A percentile compares a stretch with the other conserved stretches of the same genome.
These are phyloP conservation scores for Apiospora phragmitis DNA, from an alignment of 2,329 filamentous ascomycete genomes.

Conservation along the genomic window DNA sequence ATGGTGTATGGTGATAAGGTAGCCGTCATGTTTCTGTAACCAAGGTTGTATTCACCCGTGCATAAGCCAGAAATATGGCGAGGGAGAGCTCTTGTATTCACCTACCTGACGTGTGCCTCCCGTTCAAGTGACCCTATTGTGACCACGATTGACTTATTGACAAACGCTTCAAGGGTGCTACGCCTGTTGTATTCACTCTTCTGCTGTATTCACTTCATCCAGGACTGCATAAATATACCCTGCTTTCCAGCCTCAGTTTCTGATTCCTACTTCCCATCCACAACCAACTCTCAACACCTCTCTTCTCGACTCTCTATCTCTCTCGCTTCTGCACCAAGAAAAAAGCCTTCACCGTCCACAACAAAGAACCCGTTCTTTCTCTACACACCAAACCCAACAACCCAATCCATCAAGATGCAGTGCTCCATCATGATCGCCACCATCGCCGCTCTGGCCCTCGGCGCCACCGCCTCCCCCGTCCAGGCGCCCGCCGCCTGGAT, in stretches of 20 bases:
- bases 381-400: neutral
- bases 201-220: neutral
- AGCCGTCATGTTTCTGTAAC: neutral
- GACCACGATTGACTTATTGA: neutral
- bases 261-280: neutral
- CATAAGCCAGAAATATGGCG: neutral
- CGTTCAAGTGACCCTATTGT: neutral
- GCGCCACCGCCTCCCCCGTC: neutral
- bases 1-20: neutral
- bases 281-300: neutral
- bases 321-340: neutral
- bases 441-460: neutral
- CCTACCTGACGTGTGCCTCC: neutral
- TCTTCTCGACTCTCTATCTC: neutral
- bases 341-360: neutral
- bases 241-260: neutral
- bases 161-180: too few species aligned
- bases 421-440: neutral
- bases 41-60: neutral
- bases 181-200: neutral
- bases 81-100: neutral
- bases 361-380: neutral
- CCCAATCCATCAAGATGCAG: neutral
- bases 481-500: neutral
- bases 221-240: neutral